Base-by-base conservation (phyloP, 169 alveolate species). In the Theileria annulata region DNA sequence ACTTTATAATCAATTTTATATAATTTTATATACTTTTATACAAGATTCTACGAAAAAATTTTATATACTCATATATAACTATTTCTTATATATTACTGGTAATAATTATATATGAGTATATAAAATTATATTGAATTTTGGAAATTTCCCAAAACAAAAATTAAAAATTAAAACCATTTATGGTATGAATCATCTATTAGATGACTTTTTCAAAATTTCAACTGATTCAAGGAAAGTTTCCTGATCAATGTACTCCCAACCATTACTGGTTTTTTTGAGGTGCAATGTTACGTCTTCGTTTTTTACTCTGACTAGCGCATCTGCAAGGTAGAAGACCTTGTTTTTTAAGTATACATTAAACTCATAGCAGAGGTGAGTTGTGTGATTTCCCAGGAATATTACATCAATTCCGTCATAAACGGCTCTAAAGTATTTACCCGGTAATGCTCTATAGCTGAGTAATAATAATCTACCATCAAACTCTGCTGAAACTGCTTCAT, bases 271-370 rank as follows among this genome's bases (percentile, higher is more conserved):
- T 5, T n/a, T 15, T 21, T 19, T 62, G 42, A 27, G 37, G 33
- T 62, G 31, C 17, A 62, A 31, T 62, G 71, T 62, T 47, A 62
- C 42, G 13, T 62, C 49, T 31, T 62, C 51, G 3, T 62, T 21
- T 4, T 21, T 62, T n/a, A n/a, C 31, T 62, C 48, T 62, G 25
- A 27, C 37, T n/a, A 62, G 71, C 13, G n/a, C 51, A 21, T 62
- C 71, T 19, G 37, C 25, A 13, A 62, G 71, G 71, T 62, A 62
- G 0, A 3, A 62, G 8, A 17, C 25, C 9, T 62, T 21, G 13
- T 21, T 37, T 21, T 62, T 62, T 8, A 30, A 13, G 71, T 62
- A 62, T 21, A 62, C 28, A 21, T 62, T 62, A 19, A 62, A 31
- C 31, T 19, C 71, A 21, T 62, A 30, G 71, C 71, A 62, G 1